These are phyloP conservation scores for Candida wancherniae DNA, from an alignment of 805 yeast species.

Conservation along the genomic window DNA sequence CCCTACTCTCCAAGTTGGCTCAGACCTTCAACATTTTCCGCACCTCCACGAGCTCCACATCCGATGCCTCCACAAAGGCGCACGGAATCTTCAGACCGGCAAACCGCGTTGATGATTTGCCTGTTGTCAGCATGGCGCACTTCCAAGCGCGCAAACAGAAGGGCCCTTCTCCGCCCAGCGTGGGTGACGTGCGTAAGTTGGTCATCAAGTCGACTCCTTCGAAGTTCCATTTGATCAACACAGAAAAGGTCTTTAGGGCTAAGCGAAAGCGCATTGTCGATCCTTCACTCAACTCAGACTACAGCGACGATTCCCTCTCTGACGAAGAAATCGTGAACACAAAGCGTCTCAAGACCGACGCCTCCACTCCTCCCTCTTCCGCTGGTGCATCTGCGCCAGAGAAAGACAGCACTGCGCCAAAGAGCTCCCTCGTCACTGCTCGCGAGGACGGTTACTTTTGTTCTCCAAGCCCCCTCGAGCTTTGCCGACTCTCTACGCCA, in stretches of 20 bases:
- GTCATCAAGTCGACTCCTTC: constrained; percentile 38
- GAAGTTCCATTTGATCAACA: constrained; percentile 38
- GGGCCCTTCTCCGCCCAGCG: not conserved
- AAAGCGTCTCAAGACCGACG: too few species aligned
- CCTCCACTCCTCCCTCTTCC: too few species aligned
- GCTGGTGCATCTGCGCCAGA: too few species aligned
- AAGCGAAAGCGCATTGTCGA: constrained; percentile 28
- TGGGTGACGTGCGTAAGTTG: constrained; percentile 30
- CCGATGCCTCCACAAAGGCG: constrained; percentile 12
- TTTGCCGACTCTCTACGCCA: constrained; percentile 39
- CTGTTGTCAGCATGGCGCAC: constrained; percentile 1
- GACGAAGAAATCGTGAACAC: too few species aligned
- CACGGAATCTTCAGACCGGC: constrained; percentile 32
- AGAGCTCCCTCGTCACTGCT: too few species aligned
- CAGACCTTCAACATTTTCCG: constrained; percentile 32
- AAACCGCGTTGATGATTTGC: constrained; percentile 16
- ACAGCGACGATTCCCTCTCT: constrained; percentile 16
- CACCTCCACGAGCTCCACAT: constrained; percentile 11
- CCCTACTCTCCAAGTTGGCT: constrained; percentile 30
- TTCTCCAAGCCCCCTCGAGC: constrained; percentile 54
- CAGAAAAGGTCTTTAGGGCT: constrained; percentile 35
- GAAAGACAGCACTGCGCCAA: too few species aligned
- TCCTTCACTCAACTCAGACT: constrained; percentile 1
- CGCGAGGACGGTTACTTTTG: constrained; percentile 59
- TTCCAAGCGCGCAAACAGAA: not conserved